Percentiles rank a stretch among this genome's conserved stretches.
phyloP scores from a whole-genome alignment of 83 land plant species.

The Diphasiastrum complanatum region DNA sequence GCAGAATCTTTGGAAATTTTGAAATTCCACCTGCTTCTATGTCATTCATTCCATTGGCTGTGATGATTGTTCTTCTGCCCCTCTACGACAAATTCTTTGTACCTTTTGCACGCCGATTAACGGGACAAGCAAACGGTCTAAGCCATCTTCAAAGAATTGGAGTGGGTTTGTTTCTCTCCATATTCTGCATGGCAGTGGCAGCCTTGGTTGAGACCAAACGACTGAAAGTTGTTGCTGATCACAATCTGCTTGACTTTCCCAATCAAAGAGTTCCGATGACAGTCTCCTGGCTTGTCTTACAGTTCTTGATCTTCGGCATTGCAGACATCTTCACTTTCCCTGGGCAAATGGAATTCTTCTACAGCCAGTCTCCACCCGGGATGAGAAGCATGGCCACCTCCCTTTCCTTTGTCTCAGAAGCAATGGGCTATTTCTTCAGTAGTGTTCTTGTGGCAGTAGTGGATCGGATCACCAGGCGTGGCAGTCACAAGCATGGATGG shows the following conservation, averaged over 20 bases:
- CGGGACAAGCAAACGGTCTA: constrained; percentile 3
- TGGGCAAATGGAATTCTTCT: constrained; percentile 22
- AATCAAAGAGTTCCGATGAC: constrained; percentile 5
- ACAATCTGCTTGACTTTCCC: constrained; percentile 4
- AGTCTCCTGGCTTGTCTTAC: constrained; percentile 16
- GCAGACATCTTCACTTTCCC: constrained; percentile 7
- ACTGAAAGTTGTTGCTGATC: not conserved
- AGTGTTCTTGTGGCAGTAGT: constrained; percentile 13
- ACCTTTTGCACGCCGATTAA: not conserved
- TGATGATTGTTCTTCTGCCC: not conserved
- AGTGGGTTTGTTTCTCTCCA: not conserved
- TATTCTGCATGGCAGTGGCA: not conserved
- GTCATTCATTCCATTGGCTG: not conserved
- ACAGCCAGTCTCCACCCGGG: constrained; percentile 11
- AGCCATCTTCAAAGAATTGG: constrained; percentile 9
- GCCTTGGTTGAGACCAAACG: constrained; percentile 6
- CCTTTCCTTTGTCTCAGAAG: not conserved
- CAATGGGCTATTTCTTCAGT: constrained; percentile 22
- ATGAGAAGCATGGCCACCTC: constrained; percentile 23
- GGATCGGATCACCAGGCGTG: not conserved
- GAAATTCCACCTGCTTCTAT: constrained; percentile 3
- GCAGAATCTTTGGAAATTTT: not conserved
- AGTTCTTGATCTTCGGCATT: constrained; percentile 7
- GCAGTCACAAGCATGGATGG: constrained; percentile 9
- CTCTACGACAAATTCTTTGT: constrained; percentile 5